These are phyloP conservation scores for Pythium apleroticum DNA, from an alignment of 352 stramenopile genomes.

Conservation along the genomic window DNA sequence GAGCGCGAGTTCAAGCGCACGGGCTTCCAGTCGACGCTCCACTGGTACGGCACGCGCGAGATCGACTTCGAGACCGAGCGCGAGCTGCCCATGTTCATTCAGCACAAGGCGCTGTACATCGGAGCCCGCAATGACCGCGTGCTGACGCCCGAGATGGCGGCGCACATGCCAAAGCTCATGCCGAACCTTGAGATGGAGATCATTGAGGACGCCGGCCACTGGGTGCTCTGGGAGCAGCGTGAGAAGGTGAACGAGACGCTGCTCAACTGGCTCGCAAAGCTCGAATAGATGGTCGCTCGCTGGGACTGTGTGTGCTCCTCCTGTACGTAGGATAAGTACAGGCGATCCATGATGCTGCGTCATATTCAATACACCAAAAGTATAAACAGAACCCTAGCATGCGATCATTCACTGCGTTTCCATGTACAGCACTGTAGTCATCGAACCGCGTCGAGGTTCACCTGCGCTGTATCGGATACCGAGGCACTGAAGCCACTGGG, in stretches of 20 bases:
- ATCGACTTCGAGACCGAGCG: slow-evolving; percentile 57
- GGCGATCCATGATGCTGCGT: no score
- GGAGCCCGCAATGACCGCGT: slow-evolving; percentile 51
- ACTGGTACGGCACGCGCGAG: slow-evolving; percentile 58
- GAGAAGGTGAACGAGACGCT: slow-evolving; percentile 43
- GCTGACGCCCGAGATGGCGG: slow-evolving; percentile 54
- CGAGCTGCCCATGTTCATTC: slow-evolving; percentile 31
- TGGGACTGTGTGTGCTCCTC: no score
- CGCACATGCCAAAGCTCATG: slow-evolving; percentile 54
- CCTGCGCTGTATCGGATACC: no score
- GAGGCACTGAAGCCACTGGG: no score
- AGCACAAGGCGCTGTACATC: slow-evolving; percentile 61
- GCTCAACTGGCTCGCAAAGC: slow-evolving; percentile 40
- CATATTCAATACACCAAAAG: no score
- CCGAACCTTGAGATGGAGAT: slow-evolving; percentile 52
- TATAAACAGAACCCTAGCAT: no score
- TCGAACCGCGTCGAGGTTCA: no score
- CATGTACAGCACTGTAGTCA: no score
- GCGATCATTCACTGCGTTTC: no score
- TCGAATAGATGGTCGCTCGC: slow-evolving; percentile 16
- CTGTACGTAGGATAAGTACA: no score
- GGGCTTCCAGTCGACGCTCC: slow-evolving; percentile 55
- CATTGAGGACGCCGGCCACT: slow-evolving; percentile 54
- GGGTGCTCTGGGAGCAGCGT: slow-evolving; percentile 59
- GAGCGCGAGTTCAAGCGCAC: slow-evolving; percentile 44